Conservation (phyloP, 768 basidiomycete genomes). For the Myochromella boudieri region DNA sequence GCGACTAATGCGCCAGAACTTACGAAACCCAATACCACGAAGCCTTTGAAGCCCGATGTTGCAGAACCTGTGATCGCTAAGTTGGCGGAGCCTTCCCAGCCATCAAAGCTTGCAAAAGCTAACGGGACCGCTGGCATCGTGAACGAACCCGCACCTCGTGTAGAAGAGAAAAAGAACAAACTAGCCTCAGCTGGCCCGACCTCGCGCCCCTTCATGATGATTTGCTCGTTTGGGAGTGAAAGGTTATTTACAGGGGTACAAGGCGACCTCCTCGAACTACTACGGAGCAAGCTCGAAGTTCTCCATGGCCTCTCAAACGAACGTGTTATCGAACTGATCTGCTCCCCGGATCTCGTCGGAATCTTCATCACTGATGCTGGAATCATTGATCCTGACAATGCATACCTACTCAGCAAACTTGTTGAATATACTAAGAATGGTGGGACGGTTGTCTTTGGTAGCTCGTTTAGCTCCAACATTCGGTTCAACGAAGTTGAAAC, state of each 20-base stretch:
- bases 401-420: constrained; percentile 20
- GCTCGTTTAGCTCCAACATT: constrained; percentile 21
- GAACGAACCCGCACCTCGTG: neutral
- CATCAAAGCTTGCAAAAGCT: no score
- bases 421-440: constrained; percentile 26
- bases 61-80: neutral
- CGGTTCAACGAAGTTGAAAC: constrained; percentile 14
- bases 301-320: constrained; percentile 22
- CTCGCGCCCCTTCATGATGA: constrained; percentile 18
- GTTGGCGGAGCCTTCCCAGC: no score
- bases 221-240: constrained; percentile 17
- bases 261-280: constrained; percentile 14
- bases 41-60: neutral
- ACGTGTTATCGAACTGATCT: constrained; percentile 21
- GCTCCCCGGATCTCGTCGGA: constrained; percentile 25
- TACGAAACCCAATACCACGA: no score
- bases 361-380: constrained; percentile 29
- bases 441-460: constrained; percentile 29
- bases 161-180: neutral
- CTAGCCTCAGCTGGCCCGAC: constrained; percentile 4
- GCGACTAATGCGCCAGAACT: no score
- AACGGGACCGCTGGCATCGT: no score
- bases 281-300: constrained; percentile 19
- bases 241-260: constrained; percentile 15
- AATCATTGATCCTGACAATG: constrained; percentile 18